Conservation (phyloP, 228 moss, liverwort and hornwort genomes). For the Sphagnum magellanicum region DNA sequence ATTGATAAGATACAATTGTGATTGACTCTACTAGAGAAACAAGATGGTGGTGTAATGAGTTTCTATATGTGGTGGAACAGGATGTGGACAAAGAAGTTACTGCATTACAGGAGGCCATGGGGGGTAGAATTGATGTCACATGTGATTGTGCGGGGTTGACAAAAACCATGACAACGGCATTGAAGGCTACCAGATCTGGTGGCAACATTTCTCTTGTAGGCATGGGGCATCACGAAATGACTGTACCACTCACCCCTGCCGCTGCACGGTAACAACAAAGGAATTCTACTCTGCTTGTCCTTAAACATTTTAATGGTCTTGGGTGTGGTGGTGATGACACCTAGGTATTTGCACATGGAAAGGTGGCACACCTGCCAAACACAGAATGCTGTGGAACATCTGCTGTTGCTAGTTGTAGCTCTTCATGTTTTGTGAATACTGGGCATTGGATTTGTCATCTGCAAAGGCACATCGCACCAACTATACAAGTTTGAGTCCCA, state of each 20-base stretch:
- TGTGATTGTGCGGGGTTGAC: slow-evolving; percentile 78
- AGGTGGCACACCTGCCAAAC: too few relatives aligned
- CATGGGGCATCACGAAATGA: slow-evolving; percentile 82
- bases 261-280: slow-evolving; percentile 44
- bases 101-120: slow-evolving; percentile 43
- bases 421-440: not conserved
- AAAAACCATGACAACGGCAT: slow-evolving; percentile 58
- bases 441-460: not conserved
- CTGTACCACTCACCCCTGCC: slow-evolving; percentile 51
- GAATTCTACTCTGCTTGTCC: not conserved
- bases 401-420: too few relatives aligned
- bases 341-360: too few relatives aligned
- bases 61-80: slow-evolving; percentile 10
- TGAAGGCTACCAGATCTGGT: slow-evolving; percentile 61
- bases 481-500: too few relatives aligned
- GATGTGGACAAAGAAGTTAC: slow-evolving; percentile 46
- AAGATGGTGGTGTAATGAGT: too few relatives aligned
- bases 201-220: slow-evolving; percentile 72
- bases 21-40: too few relatives aligned
- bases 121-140: slow-evolving; percentile 49
- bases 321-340: too few relatives aligned
- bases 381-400: too few relatives aligned
- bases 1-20: too few relatives aligned
- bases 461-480: not conserved
- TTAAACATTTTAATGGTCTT: too few relatives aligned